Evolutionary conservation across 2,329 filamentous ascomycete genomes (phyloP), one percentile per base, ranked within the genome.

Genomic region (Fusarium pseudonygamai): DNA sequence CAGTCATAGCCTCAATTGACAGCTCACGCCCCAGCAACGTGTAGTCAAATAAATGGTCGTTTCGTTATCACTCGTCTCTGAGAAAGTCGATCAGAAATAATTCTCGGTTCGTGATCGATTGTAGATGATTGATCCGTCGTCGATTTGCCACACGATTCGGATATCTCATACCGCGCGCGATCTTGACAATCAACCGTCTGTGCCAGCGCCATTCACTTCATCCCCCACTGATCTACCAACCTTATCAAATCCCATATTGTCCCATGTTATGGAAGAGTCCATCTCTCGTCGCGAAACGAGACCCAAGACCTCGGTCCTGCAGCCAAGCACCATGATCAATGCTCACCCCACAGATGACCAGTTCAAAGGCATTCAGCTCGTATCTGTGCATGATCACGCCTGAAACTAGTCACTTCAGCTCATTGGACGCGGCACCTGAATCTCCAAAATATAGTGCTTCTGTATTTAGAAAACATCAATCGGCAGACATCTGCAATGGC

Each of bases 401-500:
- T 70, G 59, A 66, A 57, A 58, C 63, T 10, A 42, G 6, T 30
- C 43, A 49, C 6, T 30, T 30, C 49, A 67, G 45, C 45, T 42
- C 34, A 30, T 14, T n/a, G 39, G 24, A 11, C 39, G 36, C 34
- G 22, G 36, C 30, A 45, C 42, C 64, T 66, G 43, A 58, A 26
- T 9, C 58, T 30, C 24, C 34, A 42, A 20, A 70, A 40, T 26
- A 30, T 20, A 50, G 16, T 46, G 39, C 15, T 18, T 43, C 39
- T 46, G 43, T 43, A 34, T 37, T 49, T 52, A 36, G 36, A 50
- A 49, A 22, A 46, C 40, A 16, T 75, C 40, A 75, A 53, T 75
- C 73, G 6, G 74, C 73, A 43, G 73, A 72, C 60, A 74, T 75
- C 37, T 74, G 68, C 15, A 73, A 34, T 34, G 71, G 71, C 28